Evolutionary conservation across 176 grass and related monocot species (phyloP).

Genomic region (Cenchrus fungigraminus): DNA sequence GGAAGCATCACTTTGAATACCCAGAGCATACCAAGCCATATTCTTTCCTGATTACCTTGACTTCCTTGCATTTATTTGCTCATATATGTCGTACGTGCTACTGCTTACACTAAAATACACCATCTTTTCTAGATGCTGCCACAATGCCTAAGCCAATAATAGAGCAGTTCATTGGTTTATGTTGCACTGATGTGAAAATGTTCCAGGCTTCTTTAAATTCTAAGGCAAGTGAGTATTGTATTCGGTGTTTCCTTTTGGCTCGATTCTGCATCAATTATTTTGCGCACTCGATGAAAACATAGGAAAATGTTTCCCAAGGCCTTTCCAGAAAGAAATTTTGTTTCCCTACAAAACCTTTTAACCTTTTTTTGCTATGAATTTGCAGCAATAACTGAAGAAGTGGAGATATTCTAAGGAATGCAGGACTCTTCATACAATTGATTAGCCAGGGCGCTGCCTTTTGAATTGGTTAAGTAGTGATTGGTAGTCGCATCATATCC

Average conservation of each 20-base stretch:
- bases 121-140: constrained; percentile 17
- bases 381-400: constrained; percentile 3
- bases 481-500: constrained; percentile 15
- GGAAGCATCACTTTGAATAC: constrained; percentile 13
- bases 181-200: not conserved
- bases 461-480: constrained; percentile 13
- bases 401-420: constrained; percentile 15
- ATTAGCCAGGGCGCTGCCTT: constrained; percentile 19
- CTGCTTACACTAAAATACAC: constrained; percentile 11
- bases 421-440: constrained; percentile 26
- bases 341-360: constrained; percentile 18
- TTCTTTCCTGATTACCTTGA: not conserved
- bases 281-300: constrained; percentile 19
- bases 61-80: not conserved
- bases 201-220: not conserved
- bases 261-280: not conserved
- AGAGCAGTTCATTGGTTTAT: not conserved
- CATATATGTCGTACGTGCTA: not conserved
- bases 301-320: not conserved
- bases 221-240: not conserved
- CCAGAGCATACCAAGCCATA: constrained; percentile 4
- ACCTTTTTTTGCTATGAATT: constrained; percentile 32
- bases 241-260: constrained; percentile 26
- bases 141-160: not conserved
- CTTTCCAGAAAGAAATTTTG: constrained; percentile 25